Conservation (phyloP, 1,284 basidiomycete genomes). For the Moesziomyces sp. region DNA sequence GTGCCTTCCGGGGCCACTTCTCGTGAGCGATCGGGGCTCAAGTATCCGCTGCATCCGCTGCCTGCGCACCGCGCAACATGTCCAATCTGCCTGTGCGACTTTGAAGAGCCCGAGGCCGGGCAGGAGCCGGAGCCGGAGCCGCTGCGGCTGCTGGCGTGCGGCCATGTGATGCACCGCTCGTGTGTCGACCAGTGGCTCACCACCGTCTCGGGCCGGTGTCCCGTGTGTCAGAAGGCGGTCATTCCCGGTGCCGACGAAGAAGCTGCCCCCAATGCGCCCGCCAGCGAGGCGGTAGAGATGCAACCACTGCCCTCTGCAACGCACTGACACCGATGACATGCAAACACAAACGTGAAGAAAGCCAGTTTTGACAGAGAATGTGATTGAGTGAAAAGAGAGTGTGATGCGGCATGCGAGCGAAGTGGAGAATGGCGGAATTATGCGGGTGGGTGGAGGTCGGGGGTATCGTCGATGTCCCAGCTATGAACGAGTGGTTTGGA, state of each 20-base stretch:
- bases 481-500: constrained; percentile 19
- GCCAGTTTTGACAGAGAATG: neutral
- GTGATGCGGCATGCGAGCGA: neutral
- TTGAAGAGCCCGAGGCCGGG: constrained; percentile 32
- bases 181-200: constrained; percentile 62
- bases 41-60: constrained; percentile 54
- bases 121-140: constrained; percentile 49
- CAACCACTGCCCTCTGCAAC: neutral
- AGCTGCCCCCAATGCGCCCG: neutral
- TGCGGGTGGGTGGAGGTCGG: neutral
- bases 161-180: constrained; percentile 55
- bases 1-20: neutral
- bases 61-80: constrained; percentile 59
- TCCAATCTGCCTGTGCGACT: constrained; percentile 63
- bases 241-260: constrained; percentile 13
- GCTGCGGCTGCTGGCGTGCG: constrained; percentile 49
- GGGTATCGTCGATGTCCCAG: constrained; percentile 28
- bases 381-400: neutral
- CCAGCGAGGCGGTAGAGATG: neutral
- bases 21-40: constrained; percentile 12
- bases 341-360: too few species aligned
- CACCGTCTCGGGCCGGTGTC: constrained; percentile 57
- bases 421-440: neutral
- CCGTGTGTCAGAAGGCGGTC: constrained; percentile 56
- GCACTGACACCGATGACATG: too few species aligned